Evolutionary conservation across 2,329 filamentous ascomycete genomes (phyloP), one percentile per base, ranked within the genome.

Genomic region (Alternaria burnsii): DNA sequence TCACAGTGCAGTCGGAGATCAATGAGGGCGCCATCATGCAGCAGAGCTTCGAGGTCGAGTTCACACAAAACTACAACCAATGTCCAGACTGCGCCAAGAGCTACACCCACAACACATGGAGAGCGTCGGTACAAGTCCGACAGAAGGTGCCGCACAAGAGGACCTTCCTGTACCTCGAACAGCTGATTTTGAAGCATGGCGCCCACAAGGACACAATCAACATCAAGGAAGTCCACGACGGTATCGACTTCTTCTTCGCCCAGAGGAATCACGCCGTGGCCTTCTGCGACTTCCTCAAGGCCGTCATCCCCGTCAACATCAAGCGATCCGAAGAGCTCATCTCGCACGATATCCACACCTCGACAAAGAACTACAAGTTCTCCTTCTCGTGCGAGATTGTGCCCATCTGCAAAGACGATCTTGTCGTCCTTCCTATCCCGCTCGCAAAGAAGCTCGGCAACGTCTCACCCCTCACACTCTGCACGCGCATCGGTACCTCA

Each of bases 121-220:
- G 93, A 70, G 94, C 95, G 1, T 89, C 88, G 61, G 94, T 98
- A 8, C 96, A 99, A 82, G 93, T 99, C 57, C 89, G 95, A 65
- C 95, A 99, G 79, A 97, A 98, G 82, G 95, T 99, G 40, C 88
- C 92, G 5, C 95, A 99, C 82, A 99, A 98, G 87, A 86, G 95
- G 71, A 92, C 89, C 1, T 92, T 92, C 78, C 79, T 92, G 59
- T 91, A 87, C 76, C 88, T 98, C 36, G 95, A 98, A 80, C 94
- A 99, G 83, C 85, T 98, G 58, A 97, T 99, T 71, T 84, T 99
- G 71, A 98, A 97, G 84, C 93, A 98, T 78, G 87, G 88, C 57
- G 95, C 94, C 4, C 76, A 78, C 65, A 77, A 88, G 67, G 94
- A 99, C 70, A 95, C 94, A 1, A 94, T 97, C 80, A 99, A 98